Base-by-base conservation (phyloP, 2,329 filamentous ascomycete species). In the Fusarium robinianum region DNA sequence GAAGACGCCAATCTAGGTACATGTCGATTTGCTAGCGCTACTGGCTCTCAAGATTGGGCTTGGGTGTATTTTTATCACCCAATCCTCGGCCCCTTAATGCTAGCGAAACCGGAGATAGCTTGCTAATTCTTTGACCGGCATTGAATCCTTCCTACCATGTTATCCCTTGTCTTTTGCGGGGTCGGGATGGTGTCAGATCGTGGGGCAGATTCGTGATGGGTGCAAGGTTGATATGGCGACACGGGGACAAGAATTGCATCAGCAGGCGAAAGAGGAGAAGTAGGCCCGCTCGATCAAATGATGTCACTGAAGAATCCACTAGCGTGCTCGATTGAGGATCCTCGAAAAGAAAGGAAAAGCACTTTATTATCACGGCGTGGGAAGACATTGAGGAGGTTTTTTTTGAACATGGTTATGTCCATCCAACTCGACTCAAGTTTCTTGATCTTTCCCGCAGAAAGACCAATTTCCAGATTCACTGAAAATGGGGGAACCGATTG, bases 121-220 rank as follows among this genome's bases (percentile, higher is more conserved):
- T 41, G 6, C 8, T 6, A 10, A 9, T 7, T 6, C 8, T 18
- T 14, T 22, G 6, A 46, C 32, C 42, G 37, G 43, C 14, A 15
- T 10, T 17, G 8, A 23, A 10, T 19, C 8, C 22, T n/a, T 11
- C 8, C 21, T 29, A 14, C 25, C 5, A 14, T 29, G 18, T 7
- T 6, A 44, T 17, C 5, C 12, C 12, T 37, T n/a, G 17, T n/a
- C 6, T n/a, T 31, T 41, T 23, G 46, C 47, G 51, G 56, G 56
- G 40, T 36, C 6, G 15, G n/a, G 40, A 60, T 60, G 57, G 57
- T 59, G 57, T 47, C 45, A 60, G 53, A 46, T 38, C 51, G 55
- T 53, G 57, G 55, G 55, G 53, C 51, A 17, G 23, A 35, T 41
- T 25, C 57, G 57, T 59, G 53, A 53, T 60, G 39, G 41, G 25